Conservation (phyloP, 495 filamentous ascomycete species). For the Aspergillus haitiensis region DNA sequence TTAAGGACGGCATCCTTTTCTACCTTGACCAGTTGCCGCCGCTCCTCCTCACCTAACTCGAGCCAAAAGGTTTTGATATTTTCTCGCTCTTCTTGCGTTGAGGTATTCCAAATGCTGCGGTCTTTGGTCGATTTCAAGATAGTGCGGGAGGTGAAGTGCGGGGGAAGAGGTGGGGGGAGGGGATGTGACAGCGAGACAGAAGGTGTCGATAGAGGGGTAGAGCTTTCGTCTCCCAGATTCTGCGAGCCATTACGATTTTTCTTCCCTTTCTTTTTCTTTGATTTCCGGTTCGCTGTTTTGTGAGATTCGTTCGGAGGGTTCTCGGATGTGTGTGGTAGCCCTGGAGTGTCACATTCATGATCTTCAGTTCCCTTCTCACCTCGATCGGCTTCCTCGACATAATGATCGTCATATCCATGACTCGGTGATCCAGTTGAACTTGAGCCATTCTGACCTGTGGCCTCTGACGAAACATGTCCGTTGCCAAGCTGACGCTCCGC, state of each 20-base stretch:
- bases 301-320: slow-evolving; percentile 18
- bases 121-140: slow-evolving; percentile 55
- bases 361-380: slow-evolving; percentile 25
- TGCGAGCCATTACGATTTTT: slow-evolving; percentile 42
- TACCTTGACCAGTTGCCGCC: slow-evolving; percentile 91
- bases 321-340: slow-evolving; percentile 9
- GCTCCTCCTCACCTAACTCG: slow-evolving; percentile 89
- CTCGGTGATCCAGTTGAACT: slow-evolving; percentile 21
- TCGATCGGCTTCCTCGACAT: slow-evolving; percentile 29
- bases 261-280: slow-evolving; percentile 52
- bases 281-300: slow-evolving; percentile 29
- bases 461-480: slow-evolving; percentile 29
- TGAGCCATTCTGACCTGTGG: slow-evolving; percentile 23
- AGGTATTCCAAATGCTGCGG: slow-evolving; percentile 92
- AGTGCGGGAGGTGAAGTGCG: slow-evolving; percentile 29
- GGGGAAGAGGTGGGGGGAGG: slow-evolving; percentile 38
- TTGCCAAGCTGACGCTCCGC: slow-evolving; percentile 47
- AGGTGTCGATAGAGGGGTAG: slow-evolving; percentile 44
- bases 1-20: slow-evolving; percentile 97
- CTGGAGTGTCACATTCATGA: slow-evolving; percentile 16
- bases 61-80: slow-evolving; percentile 99
- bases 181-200: slow-evolving; percentile 45
- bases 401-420: slow-evolving; percentile 35
- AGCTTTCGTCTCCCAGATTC: slow-evolving; percentile 38
- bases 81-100: slow-evolving; percentile 87